Conservation (phyloP, 495 filamentous ascomycete genomes). For the Echria macrotheca region DNA sequence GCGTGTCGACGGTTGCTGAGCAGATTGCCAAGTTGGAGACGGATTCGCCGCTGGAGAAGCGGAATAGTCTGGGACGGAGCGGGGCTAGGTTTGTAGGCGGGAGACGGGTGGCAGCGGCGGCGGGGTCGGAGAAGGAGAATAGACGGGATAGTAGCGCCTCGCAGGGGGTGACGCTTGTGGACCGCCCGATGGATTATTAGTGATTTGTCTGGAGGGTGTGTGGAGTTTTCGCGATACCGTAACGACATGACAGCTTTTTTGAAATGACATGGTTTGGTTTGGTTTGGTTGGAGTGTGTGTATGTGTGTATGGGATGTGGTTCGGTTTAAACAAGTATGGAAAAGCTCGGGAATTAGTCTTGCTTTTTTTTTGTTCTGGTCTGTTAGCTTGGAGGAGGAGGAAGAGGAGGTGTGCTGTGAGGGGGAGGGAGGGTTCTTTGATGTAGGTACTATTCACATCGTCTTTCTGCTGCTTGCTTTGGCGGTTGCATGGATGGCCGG, state of each 20-base stretch:
- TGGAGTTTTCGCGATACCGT: no score
- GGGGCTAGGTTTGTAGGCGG: conserved; percentile 39
- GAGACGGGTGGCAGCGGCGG: conserved; percentile 33
- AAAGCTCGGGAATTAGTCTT: no score
- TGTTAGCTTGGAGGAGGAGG: no score
- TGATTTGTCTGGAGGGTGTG: neutral
- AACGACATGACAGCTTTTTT: no score
- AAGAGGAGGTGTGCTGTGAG: no score
- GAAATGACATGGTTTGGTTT: no score
- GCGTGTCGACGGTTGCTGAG: conserved; percentile 28
- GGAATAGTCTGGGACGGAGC: conserved; percentile 47
- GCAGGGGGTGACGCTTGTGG: conserved; percentile 26
- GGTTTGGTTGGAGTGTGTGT: neutral
- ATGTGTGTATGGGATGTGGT: no score
- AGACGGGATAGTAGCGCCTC: no score
- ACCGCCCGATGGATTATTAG: conserved; percentile 36
- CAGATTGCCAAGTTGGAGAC: conserved; percentile 34
- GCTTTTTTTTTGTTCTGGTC: no score
- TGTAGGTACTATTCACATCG: neutral
- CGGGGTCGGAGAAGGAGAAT: conserved; percentile 1
- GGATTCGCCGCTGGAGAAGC: conserved; percentile 38
- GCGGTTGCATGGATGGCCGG: neutral
- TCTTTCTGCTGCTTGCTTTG: neutral
- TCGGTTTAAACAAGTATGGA: no score
- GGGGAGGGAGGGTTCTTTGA: no score